Conservation (phyloP, 768 basidiomycete species). For the Lyophyllum atratum region DNA sequence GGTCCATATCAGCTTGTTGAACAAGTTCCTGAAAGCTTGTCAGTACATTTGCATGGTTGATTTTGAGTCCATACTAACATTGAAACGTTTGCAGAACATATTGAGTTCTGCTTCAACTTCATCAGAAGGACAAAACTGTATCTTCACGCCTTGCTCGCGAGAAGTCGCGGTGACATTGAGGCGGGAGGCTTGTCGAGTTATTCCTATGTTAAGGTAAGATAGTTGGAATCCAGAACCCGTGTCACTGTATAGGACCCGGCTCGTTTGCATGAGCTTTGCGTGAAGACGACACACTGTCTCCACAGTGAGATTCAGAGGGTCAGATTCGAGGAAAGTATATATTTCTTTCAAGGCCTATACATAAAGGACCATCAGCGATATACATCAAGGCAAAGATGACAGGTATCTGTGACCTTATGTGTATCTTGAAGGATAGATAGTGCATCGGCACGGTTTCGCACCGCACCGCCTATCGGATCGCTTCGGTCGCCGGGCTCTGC, state of each 20-base stretch:
- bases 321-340: slow-evolving; percentile 1
- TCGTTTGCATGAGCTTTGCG: slow-evolving; percentile 11
- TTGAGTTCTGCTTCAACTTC: slow-evolving; percentile 11
- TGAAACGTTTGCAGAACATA: slow-evolving; percentile 18
- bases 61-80: background rate
- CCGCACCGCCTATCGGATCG: slow-evolving; percentile 9
- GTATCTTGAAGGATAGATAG: slow-evolving; percentile 20
- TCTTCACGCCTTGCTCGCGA: background rate
- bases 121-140: slow-evolving; percentile 21
- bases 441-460: slow-evolving; percentile 11
- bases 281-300: slow-evolving; percentile 12
- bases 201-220: slow-evolving; percentile 16
- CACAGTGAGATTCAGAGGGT: slow-evolving; percentile 11
- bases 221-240: background rate
- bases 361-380: background rate
- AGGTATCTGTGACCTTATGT: slow-evolving; percentile 7
- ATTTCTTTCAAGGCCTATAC: slow-evolving; percentile 15
- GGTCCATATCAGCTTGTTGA: slow-evolving; percentile 8
- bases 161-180: slow-evolving; percentile 11
- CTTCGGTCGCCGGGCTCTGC: background rate
- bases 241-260: slow-evolving; percentile 6
- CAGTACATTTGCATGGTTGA: background rate
- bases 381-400: background rate
- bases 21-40: slow-evolving; percentile 13
- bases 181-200: slow-evolving; percentile 14